Percentiles rank a stretch among this genome's conserved stretches.
Evolutionary conservation across 345 rosid species (phyloP).

Genomic region (Viola odorata): DNA sequence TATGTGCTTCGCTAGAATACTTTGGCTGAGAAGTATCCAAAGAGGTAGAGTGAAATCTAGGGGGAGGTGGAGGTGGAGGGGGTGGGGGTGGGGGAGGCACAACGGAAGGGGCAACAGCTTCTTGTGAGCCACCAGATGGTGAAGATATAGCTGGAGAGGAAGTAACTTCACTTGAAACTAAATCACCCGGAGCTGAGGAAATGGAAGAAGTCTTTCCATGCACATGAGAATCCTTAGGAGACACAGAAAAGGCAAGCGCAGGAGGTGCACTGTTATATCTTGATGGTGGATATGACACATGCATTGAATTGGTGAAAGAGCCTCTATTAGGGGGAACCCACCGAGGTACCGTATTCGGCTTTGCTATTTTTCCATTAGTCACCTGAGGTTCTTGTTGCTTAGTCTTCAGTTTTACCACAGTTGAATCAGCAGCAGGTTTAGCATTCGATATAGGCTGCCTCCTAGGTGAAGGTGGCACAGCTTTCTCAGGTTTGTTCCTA

Average conservation of each 20-base stretch:
- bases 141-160: conserved; percentile 33
- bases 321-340: conserved; percentile 93
- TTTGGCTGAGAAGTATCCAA: conserved; percentile 1
- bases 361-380: conserved; percentile 55
- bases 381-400: conserved; percentile 56
- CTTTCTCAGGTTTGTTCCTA: conserved; percentile 50
- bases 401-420: conserved; percentile 45
- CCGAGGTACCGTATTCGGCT: conserved; percentile 64
- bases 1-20: background rate
- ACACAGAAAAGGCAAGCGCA: conserved; percentile 38
- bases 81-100: conserved; percentile 23
- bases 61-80: conserved; percentile 1
- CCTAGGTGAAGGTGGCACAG: conserved; percentile 35
- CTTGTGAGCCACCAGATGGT: conserved; percentile 26
- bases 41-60: conserved; percentile 14
- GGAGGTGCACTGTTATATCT: conserved; percentile 80
- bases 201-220: conserved; percentile 31
- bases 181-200: conserved; percentile 17
- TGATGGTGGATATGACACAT: conserved; percentile 70
- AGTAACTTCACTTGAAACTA: conserved; percentile 34
- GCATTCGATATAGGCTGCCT: conserved; percentile 40
- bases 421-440: conserved; percentile 47
- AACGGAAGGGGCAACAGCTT: conserved; percentile 26
- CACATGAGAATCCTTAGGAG: conserved; percentile 48
- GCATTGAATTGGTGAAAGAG: conserved; percentile 70